Base-by-base conservation (phyloP, 345 rosid genomes). In the Lumnitzera racemosa region DNA sequence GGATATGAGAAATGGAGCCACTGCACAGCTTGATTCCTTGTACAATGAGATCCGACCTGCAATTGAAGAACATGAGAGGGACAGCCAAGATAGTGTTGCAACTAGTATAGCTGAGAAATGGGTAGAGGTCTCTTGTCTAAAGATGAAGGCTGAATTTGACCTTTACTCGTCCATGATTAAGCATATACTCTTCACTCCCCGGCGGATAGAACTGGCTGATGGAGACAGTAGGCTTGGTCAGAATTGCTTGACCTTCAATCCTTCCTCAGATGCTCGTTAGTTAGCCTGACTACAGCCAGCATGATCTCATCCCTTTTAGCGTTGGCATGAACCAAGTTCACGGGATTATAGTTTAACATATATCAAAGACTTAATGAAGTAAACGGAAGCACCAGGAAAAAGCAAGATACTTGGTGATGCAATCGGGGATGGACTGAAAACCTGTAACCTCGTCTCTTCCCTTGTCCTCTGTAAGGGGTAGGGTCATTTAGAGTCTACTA, bases 61-160 rank as follows among this genome's bases (percentile, higher is more conserved):
- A 11, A 88, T 94, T 46, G 97, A 94, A 73, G 96, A 94, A 71
- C 92, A 90, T 47, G 99, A 88, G 67, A 86, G 95, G 80, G 99
- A 94, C 67, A 94, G 69, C 78, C 96, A 94, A 71, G 99, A 90
- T 64, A 80, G 81, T 64, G 90, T 88, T 36, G 88, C 99, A 3
- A 90, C 99, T 41, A 83, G 90, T 49, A 91, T 94, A 53, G 99
- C 96, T 2, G 99, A 94, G 83, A 90, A 88, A 69, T 94, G 99
- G 99, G 90, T 94, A 27, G 81, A 84, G 76, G 96, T 89, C 31
- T 74, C 89, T 80, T 90, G 97, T 69, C 8, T 57, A 43, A 88
- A 88, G 62, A 72, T 90, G 63, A 94, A 84, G 80, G 82, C 88
- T 10, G 96, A 94, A 80, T 94, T 94, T 57, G 85, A 90, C 76